phyloP scores from a whole-genome alignment of 2,329 filamentous ascomycete genomes.

The Phoma sp. region DNA sequence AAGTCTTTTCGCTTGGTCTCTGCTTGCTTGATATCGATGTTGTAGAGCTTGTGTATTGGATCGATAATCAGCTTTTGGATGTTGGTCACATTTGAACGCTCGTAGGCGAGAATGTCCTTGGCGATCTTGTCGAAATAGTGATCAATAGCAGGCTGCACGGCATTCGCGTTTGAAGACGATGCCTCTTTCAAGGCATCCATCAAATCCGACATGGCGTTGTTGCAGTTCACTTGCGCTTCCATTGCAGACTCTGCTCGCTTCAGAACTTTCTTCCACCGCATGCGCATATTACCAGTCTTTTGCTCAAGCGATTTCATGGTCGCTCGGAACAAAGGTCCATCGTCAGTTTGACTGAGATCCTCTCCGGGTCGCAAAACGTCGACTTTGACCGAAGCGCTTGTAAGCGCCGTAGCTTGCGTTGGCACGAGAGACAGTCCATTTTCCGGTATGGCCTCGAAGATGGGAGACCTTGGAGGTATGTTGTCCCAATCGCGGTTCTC shows the following conservation, averaged over 20 bases:
- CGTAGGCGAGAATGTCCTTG: slow-evolving; percentile 84
- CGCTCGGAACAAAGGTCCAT: slow-evolving; percentile 93
- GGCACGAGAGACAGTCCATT: slow-evolving; percentile 53
- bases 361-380: slow-evolving; percentile 89
- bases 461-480: slow-evolving; percentile 54
- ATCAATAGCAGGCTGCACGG: slow-evolving; percentile 94
- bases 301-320: slow-evolving; percentile 97
- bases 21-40: slow-evolving; percentile 95
- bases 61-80: slow-evolving; percentile 95
- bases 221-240: slow-evolving; percentile 78
- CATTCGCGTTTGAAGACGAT: slow-evolving; percentile 89
- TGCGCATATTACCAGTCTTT: slow-evolving; percentile 92
- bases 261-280: slow-evolving; percentile 93
- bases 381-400: slow-evolving; percentile 67
- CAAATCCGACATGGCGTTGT: slow-evolving; percentile 82
- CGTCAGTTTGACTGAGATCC: slow-evolving; percentile 79
- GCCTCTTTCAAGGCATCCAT: slow-evolving; percentile 87
- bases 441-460: slow-evolving; percentile 57
- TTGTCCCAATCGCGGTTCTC: slow-evolving; percentile 50
- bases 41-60: slow-evolving; percentile 88
- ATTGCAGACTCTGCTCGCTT: slow-evolving; percentile 92
- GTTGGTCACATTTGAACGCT: slow-evolving; percentile 81
- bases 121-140: slow-evolving; percentile 99
- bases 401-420: slow-evolving; percentile 48
- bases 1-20: slow-evolving; percentile 97